Evolutionary conservation across 352 stramenopile species (phyloP), one percentile per base, ranked within the genome.

Genomic region (Thalassiosira hispida): DNA sequence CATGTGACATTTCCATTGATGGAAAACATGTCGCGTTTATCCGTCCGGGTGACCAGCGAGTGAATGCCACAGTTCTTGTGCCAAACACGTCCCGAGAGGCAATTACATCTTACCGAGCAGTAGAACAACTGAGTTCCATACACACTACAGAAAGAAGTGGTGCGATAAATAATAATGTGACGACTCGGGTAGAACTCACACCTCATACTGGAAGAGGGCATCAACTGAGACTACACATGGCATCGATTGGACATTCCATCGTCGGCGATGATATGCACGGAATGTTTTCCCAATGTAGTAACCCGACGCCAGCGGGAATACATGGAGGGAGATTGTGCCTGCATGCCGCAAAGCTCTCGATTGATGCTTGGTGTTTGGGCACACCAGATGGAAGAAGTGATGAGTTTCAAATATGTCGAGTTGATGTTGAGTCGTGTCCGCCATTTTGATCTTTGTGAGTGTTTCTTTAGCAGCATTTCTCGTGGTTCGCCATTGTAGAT

Each of bases 221-320:
- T 61, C 79, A 87, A 49, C 62, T 87, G 4, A 40, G 79, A 27
- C 70, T 87, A 55, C 79, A 87, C 38, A 78, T 87, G 74, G 64
- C 59, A n/a, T 60, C 68, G 5, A 71, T 87, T 42, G 64, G 65
- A 22, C 70, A 87, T 61, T 69, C 75, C 25, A 81, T 87, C 52
- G 55, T 87, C 2, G 74, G 62, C 40, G 69, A 79, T 72, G 16
- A 69, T 46, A 64, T 68, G 57, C 57, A 68, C 20, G 46, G 57
- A 47, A 14, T 57, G 25, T 47, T 14, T 20, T n/a, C 31, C 22
- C 1, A 35, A 33, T 31, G 2, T 70, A 11, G 61, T 25, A 60
- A 72, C 5, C 7, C 14, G 14, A n/a, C 1, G 44, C 9, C 29
- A n/a, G 9, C 46, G 14, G 14, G 14, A 56, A 59, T 59, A 23